These are phyloP conservation scores for Crucibulum laeve DNA, from an alignment of 768 basidiomycete species.

Conservation along the genomic window DNA sequence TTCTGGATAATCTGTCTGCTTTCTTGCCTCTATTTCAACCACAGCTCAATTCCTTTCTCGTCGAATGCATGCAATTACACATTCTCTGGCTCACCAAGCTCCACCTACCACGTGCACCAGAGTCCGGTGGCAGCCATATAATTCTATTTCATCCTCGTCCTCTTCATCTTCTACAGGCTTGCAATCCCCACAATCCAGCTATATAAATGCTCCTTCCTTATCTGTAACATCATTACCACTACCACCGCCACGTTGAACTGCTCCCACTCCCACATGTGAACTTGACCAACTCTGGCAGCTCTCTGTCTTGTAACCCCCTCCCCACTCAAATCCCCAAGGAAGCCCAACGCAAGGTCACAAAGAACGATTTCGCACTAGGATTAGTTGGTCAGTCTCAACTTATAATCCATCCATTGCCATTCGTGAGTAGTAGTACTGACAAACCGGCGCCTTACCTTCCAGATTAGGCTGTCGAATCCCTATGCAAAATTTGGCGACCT, in stretches of 20 bases:
- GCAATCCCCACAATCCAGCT: conserved; percentile 35
- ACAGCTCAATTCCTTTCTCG: no score
- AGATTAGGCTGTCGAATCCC: conserved; percentile 79
- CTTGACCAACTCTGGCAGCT: conserved; percentile 18
- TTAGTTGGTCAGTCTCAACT: conserved; percentile 58
- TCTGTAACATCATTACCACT: conserved; percentile 48
- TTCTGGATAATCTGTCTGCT: no score
- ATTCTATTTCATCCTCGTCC: conserved; percentile 36
- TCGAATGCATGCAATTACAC: no score
- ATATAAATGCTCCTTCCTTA: conserved; percentile 56
- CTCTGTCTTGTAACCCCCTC: not conserved
- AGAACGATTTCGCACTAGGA: conserved; percentile 44
- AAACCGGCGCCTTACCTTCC: conserved; percentile 1
- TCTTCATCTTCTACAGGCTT: conserved; percentile 28
- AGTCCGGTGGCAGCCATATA: conserved; percentile 82
- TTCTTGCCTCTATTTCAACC: no score
- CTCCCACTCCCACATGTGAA: conserved; percentile 27
- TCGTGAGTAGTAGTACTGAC: conserved; percentile 8
- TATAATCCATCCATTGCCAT: not conserved
- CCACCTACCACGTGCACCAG: conserved; percentile 63
- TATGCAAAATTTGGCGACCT: conserved; percentile 78
- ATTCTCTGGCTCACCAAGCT: conserved; percentile 74
- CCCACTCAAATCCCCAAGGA: no score
- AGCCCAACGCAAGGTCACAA: no score
- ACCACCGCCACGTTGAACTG: conserved; percentile 28